Percentiles rank a stretch among this genome's conserved stretches.
Evolutionary conservation across 345 rosid species (phyloP).

Genomic region (Populus pruinosa): DNA sequence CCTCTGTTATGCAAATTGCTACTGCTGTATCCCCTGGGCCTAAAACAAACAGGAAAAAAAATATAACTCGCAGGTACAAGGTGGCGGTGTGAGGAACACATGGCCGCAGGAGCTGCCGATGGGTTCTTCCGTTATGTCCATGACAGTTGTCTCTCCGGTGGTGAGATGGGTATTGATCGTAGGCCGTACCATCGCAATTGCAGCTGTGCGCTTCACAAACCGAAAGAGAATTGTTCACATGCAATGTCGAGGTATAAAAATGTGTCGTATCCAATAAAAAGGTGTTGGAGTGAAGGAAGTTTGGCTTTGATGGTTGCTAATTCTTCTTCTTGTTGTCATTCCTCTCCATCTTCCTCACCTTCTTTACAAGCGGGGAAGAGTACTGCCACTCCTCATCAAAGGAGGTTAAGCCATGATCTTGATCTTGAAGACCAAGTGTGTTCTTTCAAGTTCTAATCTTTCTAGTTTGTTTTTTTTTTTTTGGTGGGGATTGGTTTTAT

Average conservation of each 20-base stretch:
- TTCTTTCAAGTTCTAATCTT: background rate
- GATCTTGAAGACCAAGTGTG: background rate
- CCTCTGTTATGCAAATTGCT: background rate
- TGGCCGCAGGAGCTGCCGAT: conserved; percentile 56
- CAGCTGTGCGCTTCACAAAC: conserved; percentile 52
- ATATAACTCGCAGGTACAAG: background rate
- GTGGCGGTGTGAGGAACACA: background rate
- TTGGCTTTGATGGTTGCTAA: conserved; percentile 29
- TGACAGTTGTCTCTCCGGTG: conserved; percentile 53
- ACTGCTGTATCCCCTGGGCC: background rate
- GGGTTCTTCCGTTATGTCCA: conserved; percentile 50
- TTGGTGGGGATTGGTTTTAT: background rate
- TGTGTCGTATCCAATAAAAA: conserved; percentile 51
- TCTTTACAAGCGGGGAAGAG: background rate
- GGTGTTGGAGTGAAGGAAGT: conserved; percentile 67
- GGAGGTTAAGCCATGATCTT: background rate
- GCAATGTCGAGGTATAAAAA: conserved; percentile 20
- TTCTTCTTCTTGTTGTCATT: conserved; percentile 8
- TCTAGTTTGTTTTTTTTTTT: background rate
- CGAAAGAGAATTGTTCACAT: conserved; percentile 24
- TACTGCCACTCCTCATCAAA: background rate
- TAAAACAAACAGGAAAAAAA: background rate
- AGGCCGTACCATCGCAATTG: conserved; percentile 73
- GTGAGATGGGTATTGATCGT: conserved; percentile 42
- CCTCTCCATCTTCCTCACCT: conserved; percentile 49